Evolutionary conservation across 2,329 filamentous ascomycete species (phyloP).

Genomic region (Incumbomyces lentus): DNA sequence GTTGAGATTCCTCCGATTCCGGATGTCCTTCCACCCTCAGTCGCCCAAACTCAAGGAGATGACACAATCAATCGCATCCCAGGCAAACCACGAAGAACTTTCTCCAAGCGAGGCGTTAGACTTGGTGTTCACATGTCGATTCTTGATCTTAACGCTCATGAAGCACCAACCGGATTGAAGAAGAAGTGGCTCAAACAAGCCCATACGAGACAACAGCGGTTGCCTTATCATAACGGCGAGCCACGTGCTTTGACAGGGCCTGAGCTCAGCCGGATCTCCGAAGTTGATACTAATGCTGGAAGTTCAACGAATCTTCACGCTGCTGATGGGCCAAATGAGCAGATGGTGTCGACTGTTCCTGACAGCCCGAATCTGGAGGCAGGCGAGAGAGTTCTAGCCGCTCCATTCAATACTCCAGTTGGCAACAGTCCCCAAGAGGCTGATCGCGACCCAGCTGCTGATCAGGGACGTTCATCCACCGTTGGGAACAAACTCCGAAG

Average conservation of each 20-base stretch:
- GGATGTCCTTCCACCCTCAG: slow-evolving; percentile 13
- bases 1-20: slow-evolving; percentile 14
- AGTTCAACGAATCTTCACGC: slow-evolving; percentile 8
- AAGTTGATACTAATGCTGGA: slow-evolving; percentile 10
- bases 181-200: slow-evolving; percentile 19
- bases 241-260: slow-evolving; percentile 6
- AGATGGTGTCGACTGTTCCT: background rate
- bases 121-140: slow-evolving; percentile 20
- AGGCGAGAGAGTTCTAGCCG: background rate
- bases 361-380: background rate
- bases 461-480: background rate
- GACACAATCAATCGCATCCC: background rate
- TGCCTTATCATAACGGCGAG: background rate
- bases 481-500: slow-evolving; percentile 1
- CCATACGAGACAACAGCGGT: background rate
- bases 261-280: slow-evolving; percentile 16
- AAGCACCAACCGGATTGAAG: slow-evolving; percentile 15
- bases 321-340: background rate
- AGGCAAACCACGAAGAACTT: slow-evolving; percentile 8
- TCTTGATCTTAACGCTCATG: slow-evolving; percentile 16
- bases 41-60: slow-evolving; percentile 4
- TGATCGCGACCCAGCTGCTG: background rate
- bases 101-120: slow-evolving; percentile 18
- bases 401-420: slow-evolving; percentile 1
- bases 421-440: background rate